A percentile compares a stretch with the other conserved stretches of the same genome.
phyloP scores from a whole-genome alignment of 768 basidiomycete species.

The Lyophyllum atratum region DNA sequence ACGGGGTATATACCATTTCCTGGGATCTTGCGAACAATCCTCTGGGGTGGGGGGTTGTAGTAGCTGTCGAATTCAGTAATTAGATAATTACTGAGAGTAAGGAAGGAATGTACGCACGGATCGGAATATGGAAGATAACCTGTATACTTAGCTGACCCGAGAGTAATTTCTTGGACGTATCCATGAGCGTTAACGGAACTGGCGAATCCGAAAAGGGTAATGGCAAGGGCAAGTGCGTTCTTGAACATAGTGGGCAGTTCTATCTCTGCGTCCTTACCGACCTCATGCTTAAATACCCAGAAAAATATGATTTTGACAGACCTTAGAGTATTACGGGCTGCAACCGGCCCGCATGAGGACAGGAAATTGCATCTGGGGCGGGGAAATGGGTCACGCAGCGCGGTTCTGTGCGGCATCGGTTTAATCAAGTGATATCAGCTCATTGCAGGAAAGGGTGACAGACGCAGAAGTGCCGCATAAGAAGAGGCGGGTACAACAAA shows the following conservation, averaged over 20 bases:
- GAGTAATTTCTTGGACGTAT: constrained; percentile 37
- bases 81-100: background rate
- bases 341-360: background rate
- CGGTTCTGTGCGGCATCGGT: background rate
- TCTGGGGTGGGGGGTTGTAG: constrained; percentile 31
- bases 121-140: constrained; percentile 40
- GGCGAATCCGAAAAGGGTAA: constrained; percentile 14
- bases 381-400: constrained; percentile 3
- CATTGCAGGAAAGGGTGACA: background rate
- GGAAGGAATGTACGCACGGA: constrained; percentile 22
- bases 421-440: constrained; percentile 14
- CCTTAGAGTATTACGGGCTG: background rate
- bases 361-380: background rate
- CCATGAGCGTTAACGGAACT: constrained; percentile 30
- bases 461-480: constrained; percentile 1
- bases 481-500: background rate
- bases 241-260: background rate
- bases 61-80: constrained; percentile 17
- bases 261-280: background rate
- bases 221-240: constrained; percentile 6
- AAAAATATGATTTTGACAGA: background rate
- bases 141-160: constrained; percentile 33
- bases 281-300: background rate
- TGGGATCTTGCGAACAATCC: constrained; percentile 40
- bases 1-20: constrained; percentile 27